phyloP scores from a whole-genome alignment of 768 basidiomycete genomes.

The Psilocybe cyanescens region DNA sequence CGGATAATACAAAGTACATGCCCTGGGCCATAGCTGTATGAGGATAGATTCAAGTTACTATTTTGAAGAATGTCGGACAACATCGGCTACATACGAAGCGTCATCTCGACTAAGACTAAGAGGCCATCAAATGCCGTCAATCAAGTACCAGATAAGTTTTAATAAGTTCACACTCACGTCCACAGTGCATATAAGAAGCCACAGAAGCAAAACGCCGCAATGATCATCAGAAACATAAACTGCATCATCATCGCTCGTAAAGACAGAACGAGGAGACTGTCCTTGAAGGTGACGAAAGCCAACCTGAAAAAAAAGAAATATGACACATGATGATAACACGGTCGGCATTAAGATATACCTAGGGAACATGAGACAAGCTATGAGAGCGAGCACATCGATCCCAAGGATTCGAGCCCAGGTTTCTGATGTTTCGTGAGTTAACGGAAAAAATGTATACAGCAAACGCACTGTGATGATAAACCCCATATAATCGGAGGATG shows the following conservation, averaged over 20 bases:
- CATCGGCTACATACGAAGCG: slow-evolving; percentile 46
- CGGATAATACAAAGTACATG: slow-evolving; percentile 13
- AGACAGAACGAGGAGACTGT: slow-evolving; percentile 80
- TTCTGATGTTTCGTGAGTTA: slow-evolving; percentile 38
- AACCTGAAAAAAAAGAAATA: slow-evolving; percentile 47
- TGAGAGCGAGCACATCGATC: slow-evolving; percentile 84
- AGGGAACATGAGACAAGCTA: slow-evolving; percentile 90
- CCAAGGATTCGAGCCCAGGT: slow-evolving; percentile 72
- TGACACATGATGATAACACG: slow-evolving; percentile 3
- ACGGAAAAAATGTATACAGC: background rate
- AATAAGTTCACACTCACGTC: slow-evolving; percentile 63
- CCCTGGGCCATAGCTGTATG: slow-evolving; percentile 34
- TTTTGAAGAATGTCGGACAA: too few species aligned
- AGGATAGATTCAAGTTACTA: background rate
- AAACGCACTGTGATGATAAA: slow-evolving; percentile 64
- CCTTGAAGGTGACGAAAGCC: slow-evolving; percentile 88
- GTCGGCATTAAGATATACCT: slow-evolving; percentile 44
- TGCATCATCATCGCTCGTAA: slow-evolving; percentile 93
- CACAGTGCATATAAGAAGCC: slow-evolving; percentile 93
- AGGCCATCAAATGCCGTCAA: slow-evolving; percentile 2
- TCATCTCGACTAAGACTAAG: slow-evolving; percentile 64
- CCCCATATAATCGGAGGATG: slow-evolving; percentile 76
- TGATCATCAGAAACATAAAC: slow-evolving; percentile 81
- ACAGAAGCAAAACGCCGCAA: slow-evolving; percentile 88
- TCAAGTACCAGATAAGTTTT: background rate